Conservation (phyloP, 2,329 filamentous ascomycete species). For the Mycosphaerella sp. region DNA sequence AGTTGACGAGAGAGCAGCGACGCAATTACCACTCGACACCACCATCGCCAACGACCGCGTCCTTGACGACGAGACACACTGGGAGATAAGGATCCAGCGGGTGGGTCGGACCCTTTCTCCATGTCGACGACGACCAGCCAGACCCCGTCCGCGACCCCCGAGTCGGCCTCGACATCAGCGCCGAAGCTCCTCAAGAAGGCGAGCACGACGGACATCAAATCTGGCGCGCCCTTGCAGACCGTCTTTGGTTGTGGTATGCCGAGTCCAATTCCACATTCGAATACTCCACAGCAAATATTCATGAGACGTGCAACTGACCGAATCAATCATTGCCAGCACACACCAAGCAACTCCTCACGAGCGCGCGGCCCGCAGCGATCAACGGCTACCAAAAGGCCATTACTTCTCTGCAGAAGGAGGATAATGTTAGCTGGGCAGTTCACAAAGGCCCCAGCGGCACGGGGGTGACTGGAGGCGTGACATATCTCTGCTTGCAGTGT, state of each 20-base stretch:
- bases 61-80: too few species aligned
- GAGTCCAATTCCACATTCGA: not conserved
- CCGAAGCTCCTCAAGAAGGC: constrained; percentile 38
- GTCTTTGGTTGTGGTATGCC: constrained; percentile 19
- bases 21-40: too few species aligned
- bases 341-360: constrained; percentile 61
- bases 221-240: constrained; percentile 31
- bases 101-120: too few species aligned
- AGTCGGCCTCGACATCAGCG: constrained; percentile 33
- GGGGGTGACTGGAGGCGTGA: constrained; percentile 26
- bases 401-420: constrained; percentile 62
- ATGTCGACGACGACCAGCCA: constrained; percentile 30
- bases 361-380: constrained; percentile 61
- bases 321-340: constrained; percentile 51
- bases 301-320: too few species aligned
- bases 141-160: constrained; percentile 32
- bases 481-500: constrained; percentile 66
- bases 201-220: constrained; percentile 32
- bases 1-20: too few species aligned
- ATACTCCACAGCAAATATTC: constrained; percentile 28
- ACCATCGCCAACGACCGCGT: too few species aligned
- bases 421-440: constrained; percentile 62
- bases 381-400: constrained; percentile 67
- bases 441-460: constrained; percentile 42
- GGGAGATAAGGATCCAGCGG: too few species aligned